These are phyloP conservation scores for Suillus placidus DNA, from an alignment of 768 basidiomycete species.

Conservation along the genomic window DNA sequence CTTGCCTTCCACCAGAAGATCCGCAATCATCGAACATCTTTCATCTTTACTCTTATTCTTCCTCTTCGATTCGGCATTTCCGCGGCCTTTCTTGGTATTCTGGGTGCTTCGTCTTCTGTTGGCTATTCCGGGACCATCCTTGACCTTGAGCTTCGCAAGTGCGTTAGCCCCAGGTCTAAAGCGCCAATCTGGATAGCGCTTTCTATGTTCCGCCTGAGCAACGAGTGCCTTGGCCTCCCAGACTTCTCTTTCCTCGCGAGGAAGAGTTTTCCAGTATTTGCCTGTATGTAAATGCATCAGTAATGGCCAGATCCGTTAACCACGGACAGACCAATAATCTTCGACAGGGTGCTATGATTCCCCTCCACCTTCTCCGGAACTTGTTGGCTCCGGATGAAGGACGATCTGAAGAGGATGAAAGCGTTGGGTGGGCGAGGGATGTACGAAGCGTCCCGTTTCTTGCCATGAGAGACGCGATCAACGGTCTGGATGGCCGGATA, in stretches of 20 bases:
- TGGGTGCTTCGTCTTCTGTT: conserved; percentile 35
- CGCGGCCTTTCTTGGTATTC: conserved; percentile 29
- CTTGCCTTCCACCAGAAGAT: conserved; percentile 67
- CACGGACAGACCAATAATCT: conserved; percentile 65
- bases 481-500: conserved; percentile 31
- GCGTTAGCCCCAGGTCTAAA: conserved; percentile 67
- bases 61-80: conserved; percentile 33
- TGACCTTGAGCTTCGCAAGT: conserved; percentile 41
- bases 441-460: conserved; percentile 69
- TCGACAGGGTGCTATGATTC: conserved; percentile 77
- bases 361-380: conserved; percentile 79
- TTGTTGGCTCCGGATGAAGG: conserved; percentile 73
- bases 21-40: conserved; percentile 67
- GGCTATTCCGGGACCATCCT: conserved; percentile 40
- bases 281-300: conserved; percentile 41
- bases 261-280: conserved; percentile 73
- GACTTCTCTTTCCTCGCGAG: conserved; percentile 64
- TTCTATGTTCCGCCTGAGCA: conserved; percentile 74
- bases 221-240: conserved; percentile 78
- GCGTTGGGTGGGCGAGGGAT: conserved; percentile 86
- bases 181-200: conserved; percentile 79
- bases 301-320: neutral
- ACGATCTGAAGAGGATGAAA: conserved; percentile 83
- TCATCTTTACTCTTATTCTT: conserved; percentile 44
- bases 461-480: conserved; percentile 53